Conservation (phyloP, 257 asterid species). For the Nicotiana noctiflora region DNA sequence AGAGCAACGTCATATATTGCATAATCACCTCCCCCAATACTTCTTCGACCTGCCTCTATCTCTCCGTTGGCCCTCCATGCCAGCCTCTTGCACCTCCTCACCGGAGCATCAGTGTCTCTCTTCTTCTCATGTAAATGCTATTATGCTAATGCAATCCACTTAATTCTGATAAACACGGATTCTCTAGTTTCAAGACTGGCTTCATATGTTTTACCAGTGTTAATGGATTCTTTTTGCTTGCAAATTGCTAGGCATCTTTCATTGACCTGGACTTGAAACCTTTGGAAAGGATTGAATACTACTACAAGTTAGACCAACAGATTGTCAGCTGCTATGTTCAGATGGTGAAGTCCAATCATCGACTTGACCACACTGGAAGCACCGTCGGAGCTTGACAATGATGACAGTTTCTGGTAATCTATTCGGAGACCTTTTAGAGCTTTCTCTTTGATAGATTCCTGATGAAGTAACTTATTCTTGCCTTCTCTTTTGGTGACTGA, state of each 20-base stretch:
- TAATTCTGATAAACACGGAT: not conserved
- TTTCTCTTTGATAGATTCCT: not conserved
- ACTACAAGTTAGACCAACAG: constrained; percentile 76
- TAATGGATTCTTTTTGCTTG: constrained; percentile 3
- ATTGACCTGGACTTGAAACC: constrained; percentile 94
- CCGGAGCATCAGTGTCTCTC: no score
- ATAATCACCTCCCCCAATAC: no score
- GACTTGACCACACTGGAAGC: not conserved
- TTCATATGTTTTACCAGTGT: constrained; percentile 1
- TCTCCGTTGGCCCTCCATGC: no score
- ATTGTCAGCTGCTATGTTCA: constrained; percentile 51
- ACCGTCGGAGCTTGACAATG: not conserved
- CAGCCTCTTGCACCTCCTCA: no score
- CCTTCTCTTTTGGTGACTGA: not conserved
- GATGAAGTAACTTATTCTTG: not conserved
- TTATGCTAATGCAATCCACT: not conserved
- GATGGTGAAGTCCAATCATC: constrained; percentile 37
- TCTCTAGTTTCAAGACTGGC: not conserved
- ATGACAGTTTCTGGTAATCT: not conserved
- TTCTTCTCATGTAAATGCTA: no score
- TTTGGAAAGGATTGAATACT: constrained; percentile 70
- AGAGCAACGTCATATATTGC: no score
- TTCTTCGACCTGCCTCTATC: no score
- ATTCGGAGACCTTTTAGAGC: not conserved
- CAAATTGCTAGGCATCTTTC: constrained; percentile 56